Base-by-base conservation (phyloP, 129 eudicot species). In the Apium graveolens region DNA sequence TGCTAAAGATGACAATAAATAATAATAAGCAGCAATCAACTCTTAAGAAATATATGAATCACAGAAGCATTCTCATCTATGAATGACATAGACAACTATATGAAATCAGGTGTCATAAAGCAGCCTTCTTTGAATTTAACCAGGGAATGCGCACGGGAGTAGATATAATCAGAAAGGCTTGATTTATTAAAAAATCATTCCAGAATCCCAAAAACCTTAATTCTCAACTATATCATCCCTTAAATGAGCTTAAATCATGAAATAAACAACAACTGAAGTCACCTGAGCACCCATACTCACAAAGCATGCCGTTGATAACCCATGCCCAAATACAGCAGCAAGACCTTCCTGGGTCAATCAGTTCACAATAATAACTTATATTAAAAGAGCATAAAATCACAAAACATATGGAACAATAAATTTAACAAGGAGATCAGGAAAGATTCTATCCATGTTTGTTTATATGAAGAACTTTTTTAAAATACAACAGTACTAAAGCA, bases 311-410 rank as follows among this genome's bases (percentile, higher is more conserved):
- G 99, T 92, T 75, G 99, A 92, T 73, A 95, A 84, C 17, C 97
- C 99, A 85, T 92, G 92, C 77, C 99, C 99, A 77, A 95, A 95
- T 45, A 85, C 91, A 74, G 99, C 97, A 83, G 99, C 99, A 83
- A 95, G 93, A 77, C 94, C 97, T 88, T 95, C 99, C 99, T 95
- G 91, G 43, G 75, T 41, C 74, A 78, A 70, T 38, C 78, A 35
- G 45, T 69, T 37, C 53, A 71, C 18, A 2, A 69, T 24, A 57
- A 70, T 12, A 48, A 51, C 76, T 46, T 21, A 69, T n/a, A 79
- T 35, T 16, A 51, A n/a, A 24, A n/a, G 17, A 35, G 75, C 41
- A 16, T 24, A 0, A 8, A 70, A 18, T 27, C 26, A 41, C 65
- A 71, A 31, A 43, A 48, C 29, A 45, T 35, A 1, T 32, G 24